Base-by-base conservation (phyloP, 768 basidiomycete species). In the Mycena chlorophos region DNA sequence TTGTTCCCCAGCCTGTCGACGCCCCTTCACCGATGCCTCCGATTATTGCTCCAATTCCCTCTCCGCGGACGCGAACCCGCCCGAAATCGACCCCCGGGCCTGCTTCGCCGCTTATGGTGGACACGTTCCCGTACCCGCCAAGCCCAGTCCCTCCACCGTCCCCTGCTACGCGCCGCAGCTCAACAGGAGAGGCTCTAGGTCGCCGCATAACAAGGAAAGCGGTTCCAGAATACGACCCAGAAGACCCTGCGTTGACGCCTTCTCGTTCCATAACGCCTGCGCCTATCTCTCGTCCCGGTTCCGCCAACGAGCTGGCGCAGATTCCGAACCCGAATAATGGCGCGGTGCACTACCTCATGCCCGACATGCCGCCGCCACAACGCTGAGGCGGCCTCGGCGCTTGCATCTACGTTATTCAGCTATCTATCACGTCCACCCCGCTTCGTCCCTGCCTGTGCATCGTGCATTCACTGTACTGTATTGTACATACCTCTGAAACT, bases 201-300 rank as follows among this genome's bases (percentile, higher is more conserved):
- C 45, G 45, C 6, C 45, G 45, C 20, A 28, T 46, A 10, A 27
- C 45, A 46, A 23, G 45, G 23, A 46, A 46, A 20, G 45, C 45
- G 45, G 45, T 46, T 13, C 45, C 45, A 46, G 45, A 46, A n/a
- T 46, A 46, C 45, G 27, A 46, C 45, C 45, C 20, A 10, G 45
- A 46, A 10, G 45, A 46, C 45, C 45, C 45, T 14, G 45, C 45
- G 26, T n/a, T 46, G 8, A 28, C 45, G 6, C 45, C 5, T 26
- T 46, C 45, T 6, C 45, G 45, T 6, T 46, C 45, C 13, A n/a
- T 46, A 6, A 46, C 45, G 6, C 45, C 45, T 6, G 45, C 45
- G 22, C 39, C 39, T 34, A 20, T 42, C 40, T 42, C 40, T 6
- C 40, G 40, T 8, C 13, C 40, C 8, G 8, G 8, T 6, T 42